Percentiles rank a stretch among this genome's conserved stretches.
Evolutionary conservation across 768 basidiomycete species (phyloP).

Genomic region (Xerocomellus amylosporus): DNA sequence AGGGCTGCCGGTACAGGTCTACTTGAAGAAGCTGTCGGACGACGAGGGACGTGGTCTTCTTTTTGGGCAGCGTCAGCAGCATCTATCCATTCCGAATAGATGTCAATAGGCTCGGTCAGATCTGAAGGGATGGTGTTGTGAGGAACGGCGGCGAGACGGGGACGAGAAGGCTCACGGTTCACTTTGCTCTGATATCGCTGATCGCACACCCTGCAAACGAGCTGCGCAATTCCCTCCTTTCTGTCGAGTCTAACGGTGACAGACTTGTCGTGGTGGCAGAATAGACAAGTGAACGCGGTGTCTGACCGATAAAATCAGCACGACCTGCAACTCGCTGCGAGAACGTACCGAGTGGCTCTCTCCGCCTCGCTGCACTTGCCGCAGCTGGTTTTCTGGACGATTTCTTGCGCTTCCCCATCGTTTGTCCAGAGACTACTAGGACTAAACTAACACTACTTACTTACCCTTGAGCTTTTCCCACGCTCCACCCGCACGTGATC

Average conservation of each 20-base stretch:
- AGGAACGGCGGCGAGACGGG: conserved; percentile 6
- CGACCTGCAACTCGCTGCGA: background rate
- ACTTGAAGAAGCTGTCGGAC: conserved; percentile 53
- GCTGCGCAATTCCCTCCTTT: conserved; percentile 78
- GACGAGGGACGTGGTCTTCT: conserved; percentile 51
- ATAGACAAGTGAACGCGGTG: conserved; percentile 80
- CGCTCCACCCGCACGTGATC: conserved; percentile 30
- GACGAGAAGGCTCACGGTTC: conserved; percentile 56
- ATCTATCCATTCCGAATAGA: conserved; percentile 91
- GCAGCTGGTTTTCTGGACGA: conserved; percentile 78
- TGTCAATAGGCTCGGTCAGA: conserved; percentile 83
- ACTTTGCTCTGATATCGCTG: conserved; percentile 86
- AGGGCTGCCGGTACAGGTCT: conserved; percentile 35
- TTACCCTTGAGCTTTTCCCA: too few relatives aligned
- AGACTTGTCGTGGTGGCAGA: conserved; percentile 88
- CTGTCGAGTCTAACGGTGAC: conserved; percentile 82
- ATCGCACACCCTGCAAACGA: conserved; percentile 82
- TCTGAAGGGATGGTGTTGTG: conserved; percentile 45
- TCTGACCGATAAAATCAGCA: conserved; percentile 43
- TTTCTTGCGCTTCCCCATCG: conserved; percentile 90
- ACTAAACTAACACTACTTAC: background rate
- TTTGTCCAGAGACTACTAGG: background rate
- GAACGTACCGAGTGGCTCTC: conserved; percentile 65
- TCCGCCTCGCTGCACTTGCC: conserved; percentile 57
- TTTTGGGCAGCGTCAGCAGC: conserved; percentile 80